Evolutionary conservation across 225 moss, liverwort and hornwort genomes (phyloP).

Genomic region (Sphagnum tenellum): DNA sequence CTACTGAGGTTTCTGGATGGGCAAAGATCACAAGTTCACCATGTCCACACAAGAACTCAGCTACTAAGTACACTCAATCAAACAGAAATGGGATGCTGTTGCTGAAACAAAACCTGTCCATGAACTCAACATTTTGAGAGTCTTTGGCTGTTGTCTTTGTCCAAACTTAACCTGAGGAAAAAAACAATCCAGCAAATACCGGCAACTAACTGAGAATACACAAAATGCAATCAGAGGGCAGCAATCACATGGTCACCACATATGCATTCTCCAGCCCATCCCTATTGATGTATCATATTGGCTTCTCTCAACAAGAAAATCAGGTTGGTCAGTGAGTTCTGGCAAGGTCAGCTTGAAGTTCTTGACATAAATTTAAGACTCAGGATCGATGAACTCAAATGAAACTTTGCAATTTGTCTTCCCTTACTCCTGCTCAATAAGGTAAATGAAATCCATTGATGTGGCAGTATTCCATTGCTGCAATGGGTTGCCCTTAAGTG

Average conservation of each 20-base stretch:
- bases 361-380: conserved; percentile 38
- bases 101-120: conserved; percentile 1
- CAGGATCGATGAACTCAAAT: conserved; percentile 55
- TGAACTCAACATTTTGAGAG: not conserved
- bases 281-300: conserved; percentile 71
- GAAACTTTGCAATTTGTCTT: conserved; percentile 67
- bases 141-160: conserved; percentile 3
- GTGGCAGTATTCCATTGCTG: conserved; percentile 79
- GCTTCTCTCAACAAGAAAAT: conserved; percentile 84
- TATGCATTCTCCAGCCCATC: conserved; percentile 71
- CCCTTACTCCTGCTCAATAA: conserved; percentile 42
- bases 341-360: conserved; percentile 68
- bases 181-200: no score
- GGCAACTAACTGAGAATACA: no score
- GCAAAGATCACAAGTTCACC: no score
- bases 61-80: no score
- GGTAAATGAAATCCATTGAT: conserved; percentile 56
- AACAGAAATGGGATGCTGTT: no score
- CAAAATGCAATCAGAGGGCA: no score
- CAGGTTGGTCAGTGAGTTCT: conserved; percentile 76
- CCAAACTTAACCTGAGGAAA: no score
- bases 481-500: conserved; percentile 22
- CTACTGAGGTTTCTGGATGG: no score
- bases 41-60: no score
- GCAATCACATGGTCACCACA: no score